Evolutionary conservation across 345 rosid genomes (phyloP), one percentile per base, ranked within the genome.

Genomic region (Microcos paniculata): DNA sequence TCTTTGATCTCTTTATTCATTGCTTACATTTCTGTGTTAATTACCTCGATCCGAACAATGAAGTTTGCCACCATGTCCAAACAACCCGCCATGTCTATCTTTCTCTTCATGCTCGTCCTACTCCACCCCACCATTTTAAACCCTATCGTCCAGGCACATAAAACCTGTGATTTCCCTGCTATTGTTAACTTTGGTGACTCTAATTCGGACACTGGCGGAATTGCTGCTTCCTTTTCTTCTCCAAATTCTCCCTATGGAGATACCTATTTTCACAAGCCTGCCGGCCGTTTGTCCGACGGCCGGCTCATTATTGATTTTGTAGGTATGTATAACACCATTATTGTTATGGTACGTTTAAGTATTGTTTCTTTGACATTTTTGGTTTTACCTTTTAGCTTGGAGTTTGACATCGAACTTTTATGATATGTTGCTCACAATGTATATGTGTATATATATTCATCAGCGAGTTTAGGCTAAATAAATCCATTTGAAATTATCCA

Each of bases 181-280:
- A 80, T 87, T 45, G 77, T 86, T 46, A 90, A 86, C 84, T 87
- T 90, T 1, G 94, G 94, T 5, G 91, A 85, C 82, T 90, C 90
- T 0, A 88, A 90, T 71, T 87, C 90, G 0, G 90, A 87, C 65
- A 83, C 94, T 8, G 92, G 92, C 12, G 86, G 84, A 55, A 68
- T 82, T 40, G 63, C 78, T 31, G 83, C 90, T 19, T 84, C 86
- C 26, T 78, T 87, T 19, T 4, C 21, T 35, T 64, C 64, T 21
- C 84, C 61, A 51, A 74, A 11, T 18, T 75, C 84, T 42, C 77
- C 94, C 40, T 51, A 82, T 71, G 91, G 88, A 46, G 70, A 79
- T 42, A 79, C 85, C 35, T 84, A 64, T 82, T 81, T 83, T 71
- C 79, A 56, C 75, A 76, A 74, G 80, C 89, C 94, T 0, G 74